phyloP scores from a whole-genome alignment of 2,329 filamentous ascomycete genomes.

The Tolypocladium sp. region DNA sequence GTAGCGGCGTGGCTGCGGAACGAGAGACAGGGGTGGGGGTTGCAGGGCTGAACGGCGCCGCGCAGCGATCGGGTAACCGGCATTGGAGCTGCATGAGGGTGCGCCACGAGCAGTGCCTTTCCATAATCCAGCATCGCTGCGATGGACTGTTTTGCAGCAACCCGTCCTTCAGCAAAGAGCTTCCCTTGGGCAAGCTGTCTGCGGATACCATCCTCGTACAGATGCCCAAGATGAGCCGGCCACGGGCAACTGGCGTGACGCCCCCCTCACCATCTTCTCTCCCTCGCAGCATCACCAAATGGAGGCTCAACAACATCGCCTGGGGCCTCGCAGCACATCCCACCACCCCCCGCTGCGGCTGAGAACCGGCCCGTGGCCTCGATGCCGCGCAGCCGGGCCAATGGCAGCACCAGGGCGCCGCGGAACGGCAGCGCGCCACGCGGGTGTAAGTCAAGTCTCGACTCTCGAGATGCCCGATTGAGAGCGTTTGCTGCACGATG shows the following conservation, averaged over 20 bases:
- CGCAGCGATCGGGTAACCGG: neutral
- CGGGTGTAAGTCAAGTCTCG: neutral
- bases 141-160: neutral
- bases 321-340: too few species aligned
- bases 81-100: neutral
- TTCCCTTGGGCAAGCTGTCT: neutral
- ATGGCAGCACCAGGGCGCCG: neutral
- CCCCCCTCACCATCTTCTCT: too few species aligned
- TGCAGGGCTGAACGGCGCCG: neutral
- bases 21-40: neutral
- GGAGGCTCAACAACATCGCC: neutral
- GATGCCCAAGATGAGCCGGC: too few species aligned
- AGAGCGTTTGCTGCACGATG: neutral
- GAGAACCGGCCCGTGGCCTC: neutral
- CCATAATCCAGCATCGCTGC: neutral
- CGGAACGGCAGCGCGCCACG: neutral
- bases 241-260: too few species aligned
- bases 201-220: neutral
- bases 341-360: neutral
- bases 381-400: neutral
- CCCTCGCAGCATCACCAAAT: too few species aligned
- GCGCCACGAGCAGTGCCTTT: neutral
- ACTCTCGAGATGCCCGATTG: neutral
- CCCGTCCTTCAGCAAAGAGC: neutral
- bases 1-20: neutral